Conservation (phyloP, 768 basidiomycete species). For the Russula abietina region DNA sequence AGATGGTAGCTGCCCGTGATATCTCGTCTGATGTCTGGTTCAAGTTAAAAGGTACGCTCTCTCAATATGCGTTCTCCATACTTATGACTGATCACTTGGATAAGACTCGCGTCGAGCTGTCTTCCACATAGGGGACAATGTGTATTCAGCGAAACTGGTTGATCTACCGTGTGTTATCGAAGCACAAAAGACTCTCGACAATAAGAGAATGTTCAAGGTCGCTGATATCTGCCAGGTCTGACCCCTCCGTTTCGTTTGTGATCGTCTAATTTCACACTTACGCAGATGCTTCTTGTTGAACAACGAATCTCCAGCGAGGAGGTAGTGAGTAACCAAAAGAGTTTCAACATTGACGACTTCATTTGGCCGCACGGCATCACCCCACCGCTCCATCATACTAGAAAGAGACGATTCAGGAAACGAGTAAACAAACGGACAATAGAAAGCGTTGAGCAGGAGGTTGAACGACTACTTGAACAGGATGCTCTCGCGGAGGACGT, state of each 20-base stretch:
- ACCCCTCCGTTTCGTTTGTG: constrained; percentile 7
- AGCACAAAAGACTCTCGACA: constrained; percentile 92
- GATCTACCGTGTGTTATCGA: constrained; percentile 94
- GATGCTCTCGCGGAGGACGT: constrained; percentile 71
- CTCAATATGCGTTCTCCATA: not conserved
- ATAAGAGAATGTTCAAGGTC: constrained; percentile 97
- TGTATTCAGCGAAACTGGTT: constrained; percentile 88
- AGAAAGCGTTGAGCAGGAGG: constrained; percentile 90
- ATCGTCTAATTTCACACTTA: constrained; percentile 14
- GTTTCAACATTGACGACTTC: constrained; percentile 89
- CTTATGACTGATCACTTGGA: not conserved
- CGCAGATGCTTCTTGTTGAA: constrained; percentile 88
- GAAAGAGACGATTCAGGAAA: constrained; percentile 90
- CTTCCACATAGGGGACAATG: constrained; percentile 76
- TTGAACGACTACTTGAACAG: constrained; percentile 77
- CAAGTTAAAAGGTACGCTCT: constrained; percentile 84
- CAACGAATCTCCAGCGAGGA: constrained; percentile 69
- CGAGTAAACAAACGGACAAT: constrained; percentile 83
- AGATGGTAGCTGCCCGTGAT: constrained; percentile 76
- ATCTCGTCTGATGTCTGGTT: constrained; percentile 84
- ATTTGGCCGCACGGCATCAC: constrained; percentile 97
- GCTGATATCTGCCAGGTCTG: constrained; percentile 94
- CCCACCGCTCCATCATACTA: constrained; percentile 82
- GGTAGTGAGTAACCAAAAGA: constrained; percentile 50
- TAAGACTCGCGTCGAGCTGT: constrained; percentile 85